These are phyloP conservation scores for Sarocladiaceae sp. DNA, from an alignment of 2,329 filamentous ascomycete genomes.

Conservation along the genomic window DNA sequence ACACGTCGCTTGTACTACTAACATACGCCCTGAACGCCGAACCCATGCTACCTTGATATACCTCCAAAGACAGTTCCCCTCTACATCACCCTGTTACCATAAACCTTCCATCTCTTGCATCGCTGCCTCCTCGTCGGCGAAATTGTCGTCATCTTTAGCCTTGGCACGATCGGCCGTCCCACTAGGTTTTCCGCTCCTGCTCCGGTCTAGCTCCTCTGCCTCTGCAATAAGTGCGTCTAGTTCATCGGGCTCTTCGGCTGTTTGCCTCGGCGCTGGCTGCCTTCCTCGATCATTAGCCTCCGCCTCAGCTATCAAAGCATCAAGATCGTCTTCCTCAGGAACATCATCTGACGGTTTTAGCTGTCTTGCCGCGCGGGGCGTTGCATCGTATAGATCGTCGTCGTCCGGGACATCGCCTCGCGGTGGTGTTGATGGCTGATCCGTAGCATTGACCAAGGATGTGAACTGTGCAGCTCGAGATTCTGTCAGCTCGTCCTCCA, in stretches of 20 bases:
- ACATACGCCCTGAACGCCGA: not conserved
- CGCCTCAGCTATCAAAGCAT: slow-evolving; percentile 45
- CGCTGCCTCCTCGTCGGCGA: slow-evolving; percentile 59
- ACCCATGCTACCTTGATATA: slow-evolving; percentile 11
- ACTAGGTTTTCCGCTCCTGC: too few relatives aligned
- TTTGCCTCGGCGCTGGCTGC: slow-evolving; percentile 7
- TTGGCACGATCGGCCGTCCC: too few relatives aligned
- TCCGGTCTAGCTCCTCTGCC: too few relatives aligned
- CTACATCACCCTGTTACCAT: slow-evolving; percentile 30
- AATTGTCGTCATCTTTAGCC: slow-evolving; percentile 29
- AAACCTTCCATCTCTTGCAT: slow-evolving; percentile 58
- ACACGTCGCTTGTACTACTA: too few relatives aligned
- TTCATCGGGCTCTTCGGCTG: slow-evolving; percentile 34
- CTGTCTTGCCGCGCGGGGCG: slow-evolving; percentile 28
- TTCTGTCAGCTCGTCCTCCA: not conserved
- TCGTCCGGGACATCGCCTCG: slow-evolving; percentile 33
- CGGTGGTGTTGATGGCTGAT: slow-evolving; percentile 1
- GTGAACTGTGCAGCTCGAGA: slow-evolving; percentile 4
- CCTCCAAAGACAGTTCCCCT: not conserved
- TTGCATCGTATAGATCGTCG: slow-evolving; percentile 50
- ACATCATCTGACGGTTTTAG: slow-evolving; percentile 12
- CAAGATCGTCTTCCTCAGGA: slow-evolving; percentile 43
- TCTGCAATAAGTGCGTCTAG: slow-evolving; percentile 48
- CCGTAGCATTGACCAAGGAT: not conserved
- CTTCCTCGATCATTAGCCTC: slow-evolving; percentile 8